These are phyloP conservation scores for Suhomyces emberorum DNA, from an alignment of 805 yeast genomes.

Conservation along the genomic window DNA sequence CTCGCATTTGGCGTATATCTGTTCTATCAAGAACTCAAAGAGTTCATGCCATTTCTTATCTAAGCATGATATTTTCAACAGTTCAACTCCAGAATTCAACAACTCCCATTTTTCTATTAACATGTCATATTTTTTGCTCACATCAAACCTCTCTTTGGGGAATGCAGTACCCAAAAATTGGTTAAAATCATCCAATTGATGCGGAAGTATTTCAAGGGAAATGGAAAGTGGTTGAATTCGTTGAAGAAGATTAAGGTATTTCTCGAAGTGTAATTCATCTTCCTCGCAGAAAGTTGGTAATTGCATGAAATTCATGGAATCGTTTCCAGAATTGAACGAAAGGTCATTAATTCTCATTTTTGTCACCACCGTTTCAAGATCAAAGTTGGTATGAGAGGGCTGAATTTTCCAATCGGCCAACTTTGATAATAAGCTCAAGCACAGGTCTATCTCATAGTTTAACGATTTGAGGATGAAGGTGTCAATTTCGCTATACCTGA, in stretches of 20 bases:
- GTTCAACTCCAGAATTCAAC: constrained; percentile 38
- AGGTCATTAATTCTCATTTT: constrained; percentile 22
- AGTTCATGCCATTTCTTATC: constrained; percentile 56
- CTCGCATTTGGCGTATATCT: constrained; percentile 25
- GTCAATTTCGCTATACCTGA: constrained; percentile 25
- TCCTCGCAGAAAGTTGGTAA: constrained; percentile 30
- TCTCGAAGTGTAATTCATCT: constrained; percentile 36
- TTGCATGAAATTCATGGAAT: constrained; percentile 16
- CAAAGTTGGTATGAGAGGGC: constrained; percentile 16
- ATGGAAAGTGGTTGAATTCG: constrained; percentile 50
- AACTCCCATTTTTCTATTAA: constrained; percentile 34
- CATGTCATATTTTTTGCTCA: constrained; percentile 6
- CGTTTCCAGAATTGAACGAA: constrained; percentile 4
- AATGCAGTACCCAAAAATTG: constrained; percentile 17
- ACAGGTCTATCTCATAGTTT: constrained; percentile 24
- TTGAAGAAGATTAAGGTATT: constrained; percentile 40
- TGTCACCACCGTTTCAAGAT: constrained; percentile 17
- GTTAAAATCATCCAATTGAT: constrained; percentile 44
- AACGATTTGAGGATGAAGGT: constrained; percentile 22
- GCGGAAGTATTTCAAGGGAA: constrained; percentile 50
- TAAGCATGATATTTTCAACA: constrained; percentile 44
- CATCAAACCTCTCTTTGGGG: constrained; percentile 5
- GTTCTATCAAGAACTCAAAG: constrained; percentile 45
- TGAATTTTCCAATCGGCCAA: constrained; percentile 2
- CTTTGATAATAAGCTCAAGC: constrained; percentile 13